phyloP scores from a whole-genome alignment of 768 basidiomycete species.

The Termitomyces sp. region DNA sequence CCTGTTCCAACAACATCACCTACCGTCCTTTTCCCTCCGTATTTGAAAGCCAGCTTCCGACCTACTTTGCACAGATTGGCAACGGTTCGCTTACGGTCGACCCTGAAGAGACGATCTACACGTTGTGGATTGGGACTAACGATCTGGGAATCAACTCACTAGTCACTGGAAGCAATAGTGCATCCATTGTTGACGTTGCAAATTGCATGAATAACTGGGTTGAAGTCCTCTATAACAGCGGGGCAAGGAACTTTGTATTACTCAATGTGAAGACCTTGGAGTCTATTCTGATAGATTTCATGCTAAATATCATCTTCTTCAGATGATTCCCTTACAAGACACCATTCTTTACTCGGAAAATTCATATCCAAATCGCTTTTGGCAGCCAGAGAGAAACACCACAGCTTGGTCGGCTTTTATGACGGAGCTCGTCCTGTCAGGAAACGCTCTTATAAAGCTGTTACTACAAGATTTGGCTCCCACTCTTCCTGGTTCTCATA shows the following conservation, averaged over 20 bases:
- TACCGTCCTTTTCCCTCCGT: constrained; percentile 52
- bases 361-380: constrained; percentile 46
- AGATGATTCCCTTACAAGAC: constrained; percentile 55
- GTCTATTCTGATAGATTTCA: background rate
- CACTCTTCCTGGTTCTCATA: constrained; percentile 44
- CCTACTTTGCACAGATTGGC: constrained; percentile 37
- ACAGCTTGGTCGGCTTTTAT: constrained; percentile 55
- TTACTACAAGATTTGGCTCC: constrained; percentile 43
- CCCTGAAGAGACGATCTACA: constrained; percentile 48
- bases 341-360: constrained; percentile 39
- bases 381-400: constrained; percentile 43
- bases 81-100: constrained; percentile 34
- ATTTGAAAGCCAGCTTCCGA: constrained; percentile 51
- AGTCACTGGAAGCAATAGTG: constrained; percentile 44
- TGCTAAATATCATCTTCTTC: background rate
- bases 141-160: constrained; percentile 54
- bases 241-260: constrained; percentile 64
- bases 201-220: constrained; percentile 58
- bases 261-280: constrained; percentile 46
- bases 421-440: constrained; percentile 43
- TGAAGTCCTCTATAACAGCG: constrained; percentile 44
- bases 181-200: constrained; percentile 53
- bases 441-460: constrained; percentile 45
- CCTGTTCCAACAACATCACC: constrained; percentile 60
- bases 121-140: constrained; percentile 65